Base-by-base conservation (phyloP, 148 eudicot genomes). In the Dysphania ambrosioides region DNA sequence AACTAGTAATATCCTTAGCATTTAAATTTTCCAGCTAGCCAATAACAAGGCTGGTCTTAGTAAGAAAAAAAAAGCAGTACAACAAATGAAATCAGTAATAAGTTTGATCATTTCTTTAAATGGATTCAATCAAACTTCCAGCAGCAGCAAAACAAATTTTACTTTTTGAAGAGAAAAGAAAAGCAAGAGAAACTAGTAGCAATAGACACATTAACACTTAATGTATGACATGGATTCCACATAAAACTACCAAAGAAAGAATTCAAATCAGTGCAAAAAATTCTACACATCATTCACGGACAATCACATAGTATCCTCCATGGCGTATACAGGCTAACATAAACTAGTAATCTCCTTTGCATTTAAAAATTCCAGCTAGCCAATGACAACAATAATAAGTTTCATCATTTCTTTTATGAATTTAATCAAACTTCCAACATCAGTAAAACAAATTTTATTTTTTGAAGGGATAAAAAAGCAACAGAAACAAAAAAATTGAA, bases 391-490 rank as follows among this genome's bases (percentile, higher is more conserved):
- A n/a, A n/a, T n/a, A n/a, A n/a, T n/a, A n/a, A n/a, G n/a, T n/a
- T n/a, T n/a, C n/a, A n/a, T n/a, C n/a, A n/a, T n/a, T n/a, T n/a
- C n/a, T n/a, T n/a, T n/a, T n/a, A n/a, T n/a, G n/a, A n/a, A n/a
- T n/a, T n/a, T n/a, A n/a, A n/a, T n/a, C n/a, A n/a, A n/a, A n/a
- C n/a, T n/a, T n/a, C n/a, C n/a, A n/a, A n/a, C n/a, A n/a, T n/a
- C n/a, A n/a, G n/a, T n/a, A n/a, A n/a, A n/a, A 68, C 15, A 29
- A n/a, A 0, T 13, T 32, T 72, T 38, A 36, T 53, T 10, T 32
- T 68, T 68, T 41, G 8, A n/a, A n/a, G n/a, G n/a, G n/a, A n/a
- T n/a, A n/a, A n/a, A n/a, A 55, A 53, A 72, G 38, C 32, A 65
- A 30, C 35, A 35, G 12, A 36, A 59, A 4, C 31, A 63, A 35